phyloP scores from a whole-genome alignment of 2,329 filamentous ascomycete genomes.

The Botrytis fragariae region DNA sequence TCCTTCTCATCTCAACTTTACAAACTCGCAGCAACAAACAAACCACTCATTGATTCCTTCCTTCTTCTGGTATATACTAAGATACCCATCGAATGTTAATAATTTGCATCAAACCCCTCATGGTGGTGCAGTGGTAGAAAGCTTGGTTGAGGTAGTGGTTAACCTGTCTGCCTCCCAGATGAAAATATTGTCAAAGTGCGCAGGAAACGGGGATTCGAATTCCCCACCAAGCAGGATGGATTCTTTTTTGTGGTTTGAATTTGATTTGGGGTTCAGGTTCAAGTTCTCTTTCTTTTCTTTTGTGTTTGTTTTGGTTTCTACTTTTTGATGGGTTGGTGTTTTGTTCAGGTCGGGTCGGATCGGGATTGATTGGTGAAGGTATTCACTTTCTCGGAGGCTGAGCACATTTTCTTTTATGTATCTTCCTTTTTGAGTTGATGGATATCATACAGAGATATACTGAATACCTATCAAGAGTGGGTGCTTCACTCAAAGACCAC shows the following conservation, averaged over 20 bases:
- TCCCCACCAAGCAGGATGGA: conserved; percentile 16
- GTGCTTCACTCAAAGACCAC: neutral
- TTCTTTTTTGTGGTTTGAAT: neutral
- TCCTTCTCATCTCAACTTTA: neutral
- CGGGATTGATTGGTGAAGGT: neutral
- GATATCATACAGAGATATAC: neutral
- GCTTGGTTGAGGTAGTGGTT: conserved; percentile 22
- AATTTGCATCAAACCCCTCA: neutral
- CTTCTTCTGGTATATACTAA: neutral
- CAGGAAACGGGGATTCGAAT: conserved; percentile 21
- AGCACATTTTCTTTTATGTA: fast-evolving
- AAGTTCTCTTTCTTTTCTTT: neutral
- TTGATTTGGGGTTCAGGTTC: no score
- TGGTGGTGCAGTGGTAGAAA: conserved; percentile 3
- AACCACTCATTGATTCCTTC: neutral
- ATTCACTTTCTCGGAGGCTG: neutral
- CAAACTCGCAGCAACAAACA: neutral
- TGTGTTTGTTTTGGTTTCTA: neutral
- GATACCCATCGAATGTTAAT: neutral
- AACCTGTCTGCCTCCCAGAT: conserved; percentile 20
- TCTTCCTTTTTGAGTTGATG: neutral
- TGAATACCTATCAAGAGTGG: neutral
- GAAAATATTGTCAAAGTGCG: neutral
- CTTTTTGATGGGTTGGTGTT: neutral
- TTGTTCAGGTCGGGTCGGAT: neutral